phyloP scores from a whole-genome alignment of 2,329 filamentous ascomycete genomes.

The Dryadomyces quercus-mongolicae region DNA sequence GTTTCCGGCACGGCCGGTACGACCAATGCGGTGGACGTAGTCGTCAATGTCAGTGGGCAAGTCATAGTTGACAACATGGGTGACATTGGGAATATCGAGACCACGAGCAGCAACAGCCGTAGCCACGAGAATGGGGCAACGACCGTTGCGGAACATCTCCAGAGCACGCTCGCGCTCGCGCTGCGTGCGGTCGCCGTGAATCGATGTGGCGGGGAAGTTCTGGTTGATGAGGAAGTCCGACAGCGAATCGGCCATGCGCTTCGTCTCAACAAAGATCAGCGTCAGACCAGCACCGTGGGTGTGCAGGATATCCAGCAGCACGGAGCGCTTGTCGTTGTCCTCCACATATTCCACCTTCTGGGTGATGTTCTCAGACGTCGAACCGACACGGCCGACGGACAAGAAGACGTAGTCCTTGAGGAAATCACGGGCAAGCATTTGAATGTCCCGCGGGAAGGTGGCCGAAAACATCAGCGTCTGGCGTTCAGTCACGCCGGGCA shows the following conservation, averaged over 20 bases:
- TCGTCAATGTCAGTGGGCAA: slow-evolving; percentile 85
- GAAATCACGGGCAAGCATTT: slow-evolving; percentile 98
- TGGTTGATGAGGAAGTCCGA: slow-evolving; percentile 99
- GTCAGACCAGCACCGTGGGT: slow-evolving; percentile 81
- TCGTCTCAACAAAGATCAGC: slow-evolving; percentile 97
- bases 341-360: slow-evolving; percentile 97
- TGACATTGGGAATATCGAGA: slow-evolving; percentile 92
- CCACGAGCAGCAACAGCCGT: slow-evolving; percentile 89
- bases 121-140: slow-evolving; percentile 92
- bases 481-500: slow-evolving; percentile 71
- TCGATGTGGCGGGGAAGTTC: slow-evolving; percentile 94
- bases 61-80: slow-evolving; percentile 98
- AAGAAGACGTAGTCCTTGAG: slow-evolving; percentile 99
- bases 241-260: slow-evolving; percentile 96
- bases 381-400: slow-evolving; percentile 95
- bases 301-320: slow-evolving; percentile 93
- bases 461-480: slow-evolving; percentile 99
- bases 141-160: slow-evolving; percentile 92
- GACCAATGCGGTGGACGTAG: slow-evolving; percentile 97
- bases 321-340: slow-evolving; percentile 91
- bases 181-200: slow-evolving; percentile 97
- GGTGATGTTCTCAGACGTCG: slow-evolving; percentile 99
- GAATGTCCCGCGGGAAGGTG: slow-evolving; percentile 97
- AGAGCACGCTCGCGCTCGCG: slow-evolving; percentile 96
- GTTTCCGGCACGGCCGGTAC: slow-evolving; percentile 98